Base-by-base conservation (phyloP, 2,329 filamentous ascomycete genomes). In the Clonostachys byssicola region DNA sequence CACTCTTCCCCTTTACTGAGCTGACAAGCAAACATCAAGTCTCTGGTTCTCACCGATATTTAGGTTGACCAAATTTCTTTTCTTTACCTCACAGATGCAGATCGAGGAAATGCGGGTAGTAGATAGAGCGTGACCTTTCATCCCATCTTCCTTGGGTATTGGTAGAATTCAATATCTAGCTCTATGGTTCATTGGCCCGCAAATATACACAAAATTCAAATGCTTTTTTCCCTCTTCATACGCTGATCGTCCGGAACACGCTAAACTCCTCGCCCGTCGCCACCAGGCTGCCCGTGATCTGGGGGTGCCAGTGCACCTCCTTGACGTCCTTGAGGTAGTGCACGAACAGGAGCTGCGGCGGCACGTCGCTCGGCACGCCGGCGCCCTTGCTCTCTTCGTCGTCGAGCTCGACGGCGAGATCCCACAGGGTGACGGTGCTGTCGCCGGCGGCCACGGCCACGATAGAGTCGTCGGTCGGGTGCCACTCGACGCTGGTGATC, bases 241-340 rank as follows among this genome's bases (percentile, higher is more conserved):
- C 87, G 64, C 86, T 90, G 61, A 92, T 92, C 2, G 88, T 92
- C 65, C 88, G 85, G 70, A 92, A 89, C 43, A 91, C 83, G 61
- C 86, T 89, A 68, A 99, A 96, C 67, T 85, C 85, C 60, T 91
- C 87, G 10, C 94, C 94, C 1, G 94, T 99, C 3, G 90, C 91
- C 70, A 97, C 85, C 51, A 97, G 71, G 34, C 84, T 85, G 33
- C 94, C 94, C 1, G 90, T 88, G 63, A 97, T 96, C 73, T 99
- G 94, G 34, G 88, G 88, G 71, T 97, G 92, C 92, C 94, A 99
- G 71, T 99, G 94, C 36, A 92, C 73, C 71, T 99, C 94, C 80
- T 96, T 97, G 48, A 91, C 91, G 57, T 89, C 85, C 60, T 95
- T 88, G 74, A 95, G 90, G 65, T 95, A 96, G 71, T 99, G 94